phyloP scores from a whole-genome alignment of 805 yeast genomes.

The Blastobotrys muscicola region DNA sequence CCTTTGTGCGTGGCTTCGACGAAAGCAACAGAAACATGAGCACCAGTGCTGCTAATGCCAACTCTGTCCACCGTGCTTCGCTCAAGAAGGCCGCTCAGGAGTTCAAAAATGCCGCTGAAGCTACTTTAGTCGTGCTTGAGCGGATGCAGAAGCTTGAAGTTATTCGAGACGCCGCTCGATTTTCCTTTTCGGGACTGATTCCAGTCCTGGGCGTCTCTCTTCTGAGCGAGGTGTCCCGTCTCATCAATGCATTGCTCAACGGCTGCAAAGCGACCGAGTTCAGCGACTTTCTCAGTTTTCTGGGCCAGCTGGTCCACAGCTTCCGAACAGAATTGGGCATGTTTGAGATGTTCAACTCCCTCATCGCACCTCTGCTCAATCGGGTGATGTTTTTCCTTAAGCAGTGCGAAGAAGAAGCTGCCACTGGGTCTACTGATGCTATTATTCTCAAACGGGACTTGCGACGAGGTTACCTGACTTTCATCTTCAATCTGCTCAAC shows the following conservation, averaged over 20 bases:
- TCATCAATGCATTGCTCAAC: constrained; percentile 57
- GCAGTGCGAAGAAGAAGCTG: constrained; percentile 34
- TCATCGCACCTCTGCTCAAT: constrained; percentile 63
- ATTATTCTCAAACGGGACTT: constrained; percentile 54
- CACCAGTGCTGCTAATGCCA: constrained; percentile 20
- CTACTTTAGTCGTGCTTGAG: constrained; percentile 74
- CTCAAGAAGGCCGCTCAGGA: constrained; percentile 29
- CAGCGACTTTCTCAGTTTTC: constrained; percentile 71
- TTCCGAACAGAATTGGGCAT: constrained; percentile 58
- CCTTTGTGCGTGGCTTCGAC: constrained; percentile 80
- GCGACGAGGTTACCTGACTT: constrained; percentile 59
- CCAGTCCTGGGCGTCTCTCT: constrained; percentile 53
- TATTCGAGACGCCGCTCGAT: constrained; percentile 78
- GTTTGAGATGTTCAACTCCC: constrained; percentile 61
- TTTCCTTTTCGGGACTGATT: constrained; percentile 78
- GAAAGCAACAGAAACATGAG: constrained; percentile 23
- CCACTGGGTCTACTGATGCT: constrained; percentile 45
- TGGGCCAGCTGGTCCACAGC: constrained; percentile 80
- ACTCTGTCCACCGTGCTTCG: constrained; percentile 20
- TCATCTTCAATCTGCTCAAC: constrained; percentile 58
- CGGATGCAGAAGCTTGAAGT: constrained; percentile 54
- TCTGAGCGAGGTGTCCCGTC: constrained; percentile 51
- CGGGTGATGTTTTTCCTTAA: constrained; percentile 49
- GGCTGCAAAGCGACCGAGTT: constrained; percentile 58
- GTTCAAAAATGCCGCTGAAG: constrained; percentile 67